phyloP scores from a whole-genome alignment of 1,139 yeast genomes.

The Dujonia santamariae region DNA sequence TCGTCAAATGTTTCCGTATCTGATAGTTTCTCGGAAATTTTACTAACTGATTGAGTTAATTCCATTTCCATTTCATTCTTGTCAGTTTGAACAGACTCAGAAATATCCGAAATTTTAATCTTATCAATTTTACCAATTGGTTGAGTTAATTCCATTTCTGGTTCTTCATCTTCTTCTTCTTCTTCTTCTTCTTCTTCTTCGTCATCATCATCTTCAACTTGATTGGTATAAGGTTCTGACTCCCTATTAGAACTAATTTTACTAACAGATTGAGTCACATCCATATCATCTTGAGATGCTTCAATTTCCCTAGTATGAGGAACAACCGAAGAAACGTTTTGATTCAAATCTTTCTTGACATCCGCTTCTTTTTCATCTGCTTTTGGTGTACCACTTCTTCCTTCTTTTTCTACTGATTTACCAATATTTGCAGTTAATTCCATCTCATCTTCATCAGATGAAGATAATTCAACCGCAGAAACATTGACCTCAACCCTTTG shows the following conservation, averaged over 20 bases:
- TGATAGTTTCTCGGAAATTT: not conserved
- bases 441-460: slow-evolving; percentile 7
- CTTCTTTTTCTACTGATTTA: not conserved
- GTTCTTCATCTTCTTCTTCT: slow-evolving; percentile 7
- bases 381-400: no score
- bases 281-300: slow-evolving; percentile 5
- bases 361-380: no score
- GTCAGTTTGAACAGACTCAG: slow-evolving; percentile 2
- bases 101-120: not conserved
- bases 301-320: no score
- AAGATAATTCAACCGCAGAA: not conserved
- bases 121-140: slow-evolving; percentile 6
- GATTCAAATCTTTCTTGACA: no score
- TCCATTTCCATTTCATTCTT: slow-evolving; percentile 12
- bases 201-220: slow-evolving; percentile 11
- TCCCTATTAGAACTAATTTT: not conserved
- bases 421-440: slow-evolving; percentile 9
- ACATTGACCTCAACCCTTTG: not conserved
- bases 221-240: not conserved
- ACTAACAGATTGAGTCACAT: slow-evolving; percentile 1
- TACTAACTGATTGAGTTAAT: slow-evolving; percentile 12
- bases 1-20: slow-evolving; percentile 4
- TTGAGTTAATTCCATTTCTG: slow-evolving; percentile 15
- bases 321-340: no score
- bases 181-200: slow-evolving; percentile 13